Percentiles rank a stretch among this genome's conserved stretches.
Evolutionary conservation across 768 basidiomycete genomes (phyloP).

Genomic region (Sarcomyxa edulis): DNA sequence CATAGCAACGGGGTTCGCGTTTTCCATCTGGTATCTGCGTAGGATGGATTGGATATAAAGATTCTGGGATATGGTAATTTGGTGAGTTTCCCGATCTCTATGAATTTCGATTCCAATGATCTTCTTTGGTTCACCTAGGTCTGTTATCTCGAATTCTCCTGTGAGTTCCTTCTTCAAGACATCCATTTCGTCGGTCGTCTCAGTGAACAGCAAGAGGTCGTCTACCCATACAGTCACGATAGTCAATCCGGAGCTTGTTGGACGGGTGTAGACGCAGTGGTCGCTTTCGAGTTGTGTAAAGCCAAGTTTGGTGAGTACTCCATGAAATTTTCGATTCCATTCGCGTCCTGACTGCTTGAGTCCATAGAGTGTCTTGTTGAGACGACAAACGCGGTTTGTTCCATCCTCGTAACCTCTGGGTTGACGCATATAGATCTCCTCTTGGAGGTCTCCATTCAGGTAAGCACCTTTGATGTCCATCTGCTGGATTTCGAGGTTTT

Average conservation of each 20-base stretch:
- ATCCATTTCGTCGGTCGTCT: constrained; percentile 3
- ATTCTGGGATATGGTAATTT: constrained; percentile 15
- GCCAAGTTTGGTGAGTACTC: neutral
- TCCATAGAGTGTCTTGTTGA: constrained; percentile 24
- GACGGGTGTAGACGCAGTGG: constrained; percentile 6
- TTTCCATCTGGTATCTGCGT: constrained; percentile 11
- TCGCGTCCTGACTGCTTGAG: constrained; percentile 18
- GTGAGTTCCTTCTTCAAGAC: neutral
- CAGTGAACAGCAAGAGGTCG: constrained; percentile 6
- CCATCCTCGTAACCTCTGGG: constrained; percentile 21
- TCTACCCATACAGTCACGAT: constrained; percentile 8
- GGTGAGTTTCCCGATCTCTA: constrained; percentile 7
- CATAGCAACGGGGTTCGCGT: constrained; percentile 15
- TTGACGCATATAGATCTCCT: constrained; percentile 34
- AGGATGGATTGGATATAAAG: constrained; percentile 20
- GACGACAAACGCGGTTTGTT: constrained; percentile 19
- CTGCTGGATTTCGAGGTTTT: constrained; percentile 28
- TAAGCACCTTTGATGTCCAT: constrained; percentile 36
- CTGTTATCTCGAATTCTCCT: constrained; percentile 9
- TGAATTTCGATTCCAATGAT: constrained; percentile 14
- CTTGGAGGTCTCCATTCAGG: constrained; percentile 21
- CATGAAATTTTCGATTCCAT: constrained; percentile 10
- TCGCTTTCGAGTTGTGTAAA: constrained; percentile 4
- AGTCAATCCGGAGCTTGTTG: neutral
- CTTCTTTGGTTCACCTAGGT: neutral